Percentiles rank a stretch among this genome's conserved stretches.
Conservation (phyloP, 805 yeast species). For the Torulaspora franciscae region DNA sequence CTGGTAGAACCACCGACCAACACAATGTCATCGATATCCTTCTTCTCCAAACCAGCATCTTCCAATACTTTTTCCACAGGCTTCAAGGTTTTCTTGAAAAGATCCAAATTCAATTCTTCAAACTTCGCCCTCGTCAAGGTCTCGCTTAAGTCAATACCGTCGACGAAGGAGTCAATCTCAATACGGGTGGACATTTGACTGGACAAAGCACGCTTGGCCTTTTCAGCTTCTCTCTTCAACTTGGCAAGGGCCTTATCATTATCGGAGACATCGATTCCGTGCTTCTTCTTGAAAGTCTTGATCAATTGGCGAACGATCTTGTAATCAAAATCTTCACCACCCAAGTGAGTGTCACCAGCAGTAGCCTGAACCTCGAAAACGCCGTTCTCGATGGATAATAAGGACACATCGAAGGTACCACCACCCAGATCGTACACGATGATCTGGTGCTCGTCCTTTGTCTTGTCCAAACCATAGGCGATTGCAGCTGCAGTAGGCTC, state of each 20-base stretch:
- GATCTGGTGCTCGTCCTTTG: conserved; percentile 79
- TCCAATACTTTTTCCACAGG: conserved; percentile 95
- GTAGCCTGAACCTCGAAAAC: conserved; percentile 90
- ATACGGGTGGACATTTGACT: conserved; percentile 93
- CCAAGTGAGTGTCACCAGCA: conserved; percentile 94
- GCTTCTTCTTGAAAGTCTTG: conserved; percentile 87
- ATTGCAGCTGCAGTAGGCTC: conserved; percentile 98
- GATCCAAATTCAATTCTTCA: conserved; percentile 89
- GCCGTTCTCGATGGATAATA: conserved; percentile 83
- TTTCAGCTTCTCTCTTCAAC: conserved; percentile 95
- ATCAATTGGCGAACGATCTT: conserved; percentile 83
- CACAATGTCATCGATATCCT: conserved; percentile 90
- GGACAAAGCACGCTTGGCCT: conserved; percentile 94
- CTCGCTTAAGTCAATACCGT: conserved; percentile 94
- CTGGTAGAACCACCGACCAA: conserved; percentile 99
- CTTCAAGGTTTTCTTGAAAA: conserved; percentile 89
- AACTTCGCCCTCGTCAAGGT: conserved; percentile 95
- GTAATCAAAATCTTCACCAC: conserved; percentile 95
- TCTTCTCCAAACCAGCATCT: conserved; percentile 84
- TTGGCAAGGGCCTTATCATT: conserved; percentile 87
- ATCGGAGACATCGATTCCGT: conserved; percentile 72
- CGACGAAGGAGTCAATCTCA: conserved; percentile 91
- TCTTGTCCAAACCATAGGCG: conserved; percentile 88
- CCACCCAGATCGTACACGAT: conserved; percentile 95
- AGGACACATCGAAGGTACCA: conserved; percentile 93